Conservation (phyloP, 768 basidiomycete species). For the Pleurotus giganteus region DNA sequence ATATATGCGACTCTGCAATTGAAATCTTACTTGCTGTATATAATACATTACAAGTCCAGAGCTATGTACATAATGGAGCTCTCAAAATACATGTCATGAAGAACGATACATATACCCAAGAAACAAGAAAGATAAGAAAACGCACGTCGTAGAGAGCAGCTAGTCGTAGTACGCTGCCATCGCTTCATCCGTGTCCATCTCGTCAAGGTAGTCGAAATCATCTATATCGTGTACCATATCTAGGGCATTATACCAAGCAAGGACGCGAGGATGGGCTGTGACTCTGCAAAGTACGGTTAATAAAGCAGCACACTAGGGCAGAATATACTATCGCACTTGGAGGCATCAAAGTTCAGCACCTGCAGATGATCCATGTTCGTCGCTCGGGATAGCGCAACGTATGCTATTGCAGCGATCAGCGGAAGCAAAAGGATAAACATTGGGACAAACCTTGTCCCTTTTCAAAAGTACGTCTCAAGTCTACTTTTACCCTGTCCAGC, state of each 20-base stretch:
- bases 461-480: constrained; percentile 75
- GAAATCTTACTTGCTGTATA: neutral
- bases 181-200: constrained; percentile 30
- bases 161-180: constrained; percentile 19
- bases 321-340: constrained; percentile 41
- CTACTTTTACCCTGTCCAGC: constrained; percentile 77
- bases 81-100: neutral
- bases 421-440: neutral
- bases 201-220: constrained; percentile 11
- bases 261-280: constrained; percentile 59
- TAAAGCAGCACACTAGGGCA: neutral
- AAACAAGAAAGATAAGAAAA: too few relatives aligned
- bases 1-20: neutral
- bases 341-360: constrained; percentile 59
- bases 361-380: constrained; percentile 64
- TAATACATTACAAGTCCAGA: neutral
- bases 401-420: constrained; percentile 37
- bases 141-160: neutral
- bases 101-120: neutral
- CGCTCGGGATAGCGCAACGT: constrained; percentile 73
- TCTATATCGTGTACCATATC: neutral
- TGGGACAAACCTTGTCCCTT: constrained; percentile 62
- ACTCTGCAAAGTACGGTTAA: constrained; percentile 39
- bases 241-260: constrained; percentile 45
- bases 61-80: neutral